Conservation (phyloP, 768 basidiomycete genomes). For the Rhizopogon roseolus region DNA sequence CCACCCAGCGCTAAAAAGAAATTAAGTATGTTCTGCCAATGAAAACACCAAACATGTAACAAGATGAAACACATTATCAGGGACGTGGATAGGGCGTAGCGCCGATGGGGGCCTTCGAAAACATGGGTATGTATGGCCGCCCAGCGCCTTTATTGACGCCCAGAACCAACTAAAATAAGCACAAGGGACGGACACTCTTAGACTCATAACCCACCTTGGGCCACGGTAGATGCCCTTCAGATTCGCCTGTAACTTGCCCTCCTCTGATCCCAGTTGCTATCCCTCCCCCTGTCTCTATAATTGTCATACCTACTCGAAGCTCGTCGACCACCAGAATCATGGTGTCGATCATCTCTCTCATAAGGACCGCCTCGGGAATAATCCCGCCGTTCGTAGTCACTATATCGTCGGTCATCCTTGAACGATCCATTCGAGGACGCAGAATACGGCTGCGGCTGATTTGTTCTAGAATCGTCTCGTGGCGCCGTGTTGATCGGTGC, state of each 20-base stretch:
- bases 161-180: not conserved
- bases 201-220: not conserved
- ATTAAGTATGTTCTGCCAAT: not conserved
- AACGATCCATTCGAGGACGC: conserved; percentile 9
- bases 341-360: conserved; percentile 7
- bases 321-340: conserved; percentile 13
- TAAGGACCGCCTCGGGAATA: conserved; percentile 7
- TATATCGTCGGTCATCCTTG: conserved; percentile 14
- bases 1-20: not conserved
- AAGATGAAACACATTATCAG: not conserved
- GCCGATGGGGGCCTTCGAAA: not conserved
- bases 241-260: not conserved
- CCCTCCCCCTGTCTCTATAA: conserved; percentile 5
- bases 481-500: not conserved
- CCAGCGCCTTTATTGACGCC: not conserved
- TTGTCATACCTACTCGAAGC: conserved; percentile 5
- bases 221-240: not conserved
- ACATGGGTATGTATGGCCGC: not conserved
- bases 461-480: conserved; percentile 13
- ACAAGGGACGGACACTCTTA: not conserved
- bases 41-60: not conserved
- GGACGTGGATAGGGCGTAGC: not conserved
- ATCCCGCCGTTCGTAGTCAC: conserved; percentile 2
- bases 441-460: conserved; percentile 13
- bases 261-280: conserved; percentile 7